Conservation (phyloP, 2,329 filamentous ascomycete species). For the Bretziella fagacearum region DNA sequence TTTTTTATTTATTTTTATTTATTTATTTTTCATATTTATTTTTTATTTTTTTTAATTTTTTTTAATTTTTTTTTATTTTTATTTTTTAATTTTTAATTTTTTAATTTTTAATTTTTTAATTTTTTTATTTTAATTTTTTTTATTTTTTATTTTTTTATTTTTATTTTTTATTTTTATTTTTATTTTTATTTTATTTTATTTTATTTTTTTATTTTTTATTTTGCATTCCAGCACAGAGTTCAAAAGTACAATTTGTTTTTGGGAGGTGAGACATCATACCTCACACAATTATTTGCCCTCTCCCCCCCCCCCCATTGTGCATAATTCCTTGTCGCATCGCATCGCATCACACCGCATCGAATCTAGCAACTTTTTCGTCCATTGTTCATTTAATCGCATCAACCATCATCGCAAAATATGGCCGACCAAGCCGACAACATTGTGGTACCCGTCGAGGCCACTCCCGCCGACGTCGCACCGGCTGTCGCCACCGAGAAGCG, state of each 20-base stretch:
- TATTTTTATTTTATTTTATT: too few species aligned
- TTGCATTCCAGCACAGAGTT: too few species aligned
- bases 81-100: not conserved
- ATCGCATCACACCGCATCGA: not conserved
- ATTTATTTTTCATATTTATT: too few species aligned
- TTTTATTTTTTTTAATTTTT: too few species aligned
- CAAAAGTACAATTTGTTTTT: too few species aligned
- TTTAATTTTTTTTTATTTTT: not conserved
- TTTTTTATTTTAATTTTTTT: not conserved
- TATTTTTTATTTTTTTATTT: not conserved
- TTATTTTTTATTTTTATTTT: too few species aligned
- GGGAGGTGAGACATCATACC: too few species aligned
- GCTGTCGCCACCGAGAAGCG: not conserved
- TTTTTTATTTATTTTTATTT: not conserved
- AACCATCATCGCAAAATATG: slow-evolving; percentile 3
- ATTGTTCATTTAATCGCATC: not conserved
- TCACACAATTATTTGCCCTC: too few species aligned
- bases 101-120: not conserved
- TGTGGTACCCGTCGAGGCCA: slow-evolving; percentile 4
- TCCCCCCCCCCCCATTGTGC: too few species aligned
- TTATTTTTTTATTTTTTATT: too few species aligned
- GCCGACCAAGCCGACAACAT: slow-evolving; percentile 8
- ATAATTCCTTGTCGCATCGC: not conserved
- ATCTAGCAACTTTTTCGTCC: not conserved
- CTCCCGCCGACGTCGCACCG: not conserved